Conservation (phyloP, 73 alveolate genomes). For the Paramecium sonneborni region DNA sequence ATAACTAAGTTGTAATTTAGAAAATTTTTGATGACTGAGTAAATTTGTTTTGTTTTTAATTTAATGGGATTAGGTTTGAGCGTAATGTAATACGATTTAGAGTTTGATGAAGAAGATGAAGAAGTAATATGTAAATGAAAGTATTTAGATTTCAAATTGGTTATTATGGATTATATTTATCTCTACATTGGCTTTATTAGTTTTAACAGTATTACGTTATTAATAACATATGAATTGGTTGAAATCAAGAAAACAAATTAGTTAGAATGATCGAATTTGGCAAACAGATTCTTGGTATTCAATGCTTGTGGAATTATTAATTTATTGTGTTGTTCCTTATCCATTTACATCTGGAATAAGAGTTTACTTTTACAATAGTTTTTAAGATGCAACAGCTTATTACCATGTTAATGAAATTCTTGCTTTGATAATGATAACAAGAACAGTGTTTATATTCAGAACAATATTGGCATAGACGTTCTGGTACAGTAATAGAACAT, state of each 20-base stretch:
- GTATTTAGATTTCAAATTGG: not conserved
- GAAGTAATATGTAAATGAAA: not conserved
- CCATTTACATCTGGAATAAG: conserved; percentile 35
- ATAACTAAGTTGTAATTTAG: not conserved
- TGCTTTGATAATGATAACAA: conserved; percentile 19
- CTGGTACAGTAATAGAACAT: conserved; percentile 56
- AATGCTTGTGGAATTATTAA: conserved; percentile 32
- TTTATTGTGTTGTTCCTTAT: conserved; percentile 23
- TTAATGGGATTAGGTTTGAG: conserved; percentile 20
- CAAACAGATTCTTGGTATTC: not conserved
- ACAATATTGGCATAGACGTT: conserved; percentile 28
- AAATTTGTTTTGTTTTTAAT: not conserved
- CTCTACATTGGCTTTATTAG: not conserved
- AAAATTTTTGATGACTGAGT: not conserved
- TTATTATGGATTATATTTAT: not conserved
- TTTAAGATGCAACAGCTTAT: conserved; percentile 21
- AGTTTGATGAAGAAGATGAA: not conserved
- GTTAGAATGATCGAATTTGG: conserved; percentile 17
- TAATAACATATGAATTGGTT: conserved; percentile 18
- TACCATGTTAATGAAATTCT: conserved; percentile 60
- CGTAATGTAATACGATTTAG: conserved; percentile 12
- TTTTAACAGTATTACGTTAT: conserved; percentile 35
- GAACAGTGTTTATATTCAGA: conserved; percentile 32
- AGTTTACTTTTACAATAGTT: conserved; percentile 26
- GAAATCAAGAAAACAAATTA: not conserved